Percentiles rank a stretch among this genome's conserved stretches.
phyloP scores from a whole-genome alignment of 805 yeast species.

The Lachancea mirantina region DNA sequence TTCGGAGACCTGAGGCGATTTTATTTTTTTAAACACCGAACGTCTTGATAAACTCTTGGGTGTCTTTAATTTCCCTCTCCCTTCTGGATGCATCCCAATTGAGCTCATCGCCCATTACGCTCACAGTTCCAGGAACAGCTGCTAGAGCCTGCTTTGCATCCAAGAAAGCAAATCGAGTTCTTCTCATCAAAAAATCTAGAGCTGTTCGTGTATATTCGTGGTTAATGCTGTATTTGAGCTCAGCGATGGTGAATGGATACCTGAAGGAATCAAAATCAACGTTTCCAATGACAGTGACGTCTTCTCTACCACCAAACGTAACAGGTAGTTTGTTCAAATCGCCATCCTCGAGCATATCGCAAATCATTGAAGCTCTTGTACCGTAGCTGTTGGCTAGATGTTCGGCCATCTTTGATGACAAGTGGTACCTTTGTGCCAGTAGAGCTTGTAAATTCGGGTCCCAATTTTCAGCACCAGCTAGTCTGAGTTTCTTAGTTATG shows the following conservation, averaged over 20 bases:
- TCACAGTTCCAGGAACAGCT: constrained; percentile 79
- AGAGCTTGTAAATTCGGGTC: constrained; percentile 67
- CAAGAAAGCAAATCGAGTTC: constrained; percentile 87
- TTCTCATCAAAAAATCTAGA: constrained; percentile 82
- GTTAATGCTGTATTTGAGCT: constrained; percentile 69
- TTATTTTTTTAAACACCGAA: constrained; percentile 42
- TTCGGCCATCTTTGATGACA: constrained; percentile 67
- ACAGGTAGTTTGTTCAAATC: constrained; percentile 57
- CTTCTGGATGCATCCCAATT: constrained; percentile 62
- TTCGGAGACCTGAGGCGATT: no score
- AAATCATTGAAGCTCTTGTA: constrained; percentile 73
- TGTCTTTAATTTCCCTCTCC: constrained; percentile 41
- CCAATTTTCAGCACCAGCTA: constrained; percentile 80
- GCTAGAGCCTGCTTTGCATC: constrained; percentile 76
- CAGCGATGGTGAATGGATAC: constrained; percentile 87
- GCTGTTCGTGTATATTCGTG: constrained; percentile 87
- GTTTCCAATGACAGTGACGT: constrained; percentile 16
- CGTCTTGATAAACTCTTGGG: constrained; percentile 52
- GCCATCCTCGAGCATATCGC: constrained; percentile 46
- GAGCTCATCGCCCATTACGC: constrained; percentile 73
- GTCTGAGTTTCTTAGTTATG: constrained; percentile 38
- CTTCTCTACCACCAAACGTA: constrained; percentile 44
- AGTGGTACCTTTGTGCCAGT: constrained; percentile 67
- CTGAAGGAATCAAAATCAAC: constrained; percentile 39
- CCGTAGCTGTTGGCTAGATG: constrained; percentile 87